Base-by-base conservation (phyloP, 352 stramenopile species). In the Pythium phragmiticola region DNA sequence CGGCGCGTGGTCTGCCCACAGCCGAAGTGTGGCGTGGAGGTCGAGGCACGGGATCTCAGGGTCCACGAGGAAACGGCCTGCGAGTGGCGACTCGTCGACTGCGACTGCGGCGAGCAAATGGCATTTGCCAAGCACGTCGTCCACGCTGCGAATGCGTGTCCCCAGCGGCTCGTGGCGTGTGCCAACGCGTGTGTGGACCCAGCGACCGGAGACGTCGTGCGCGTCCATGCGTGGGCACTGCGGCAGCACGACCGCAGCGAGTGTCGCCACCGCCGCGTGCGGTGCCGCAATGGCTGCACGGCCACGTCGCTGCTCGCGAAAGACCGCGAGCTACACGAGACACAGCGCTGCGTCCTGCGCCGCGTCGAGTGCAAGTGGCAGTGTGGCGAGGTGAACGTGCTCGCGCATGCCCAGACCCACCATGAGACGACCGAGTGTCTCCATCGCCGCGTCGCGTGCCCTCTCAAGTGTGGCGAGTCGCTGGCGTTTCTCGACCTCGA, bases 281-380 rank as follows among this genome's bases (percentile, higher is more conserved):
- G 82, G 11, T 93, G 84, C 54, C 82, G 78, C 61, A 89, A 90
- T 52, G 82, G 84, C 45, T 93, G 84, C 50, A 57, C 70, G 8
- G 63, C 69, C 8, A 78, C 65, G 30, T 71, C 75, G 42, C 33
- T 91, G 37, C 49, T 80, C 16, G 60, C 66, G 28, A 75, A 76
- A 36, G 63, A 84, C 41, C 84, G 82, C 16, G 52, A 66, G 12
- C 7, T 61, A 17, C 84, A 93, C 53, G 84, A 93, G 47, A 61
- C 55, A 5, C 30, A 60, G 1, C 23, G 68, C 3, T 93, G 82
- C 51, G 26, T 62, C 2, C 63, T 90, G 26, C 82, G 82, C 13
- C 76, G 76, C 34, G 76, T 91, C 41, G 14, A 30, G 17, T 93
- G 80, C 52, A 78, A 80, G 52, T 89, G 80, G 73, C 55, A 72